These are phyloP conservation scores for Atalantia buxifolia DNA, from an alignment of 345 rosid genomes.

Conservation along the genomic window DNA sequence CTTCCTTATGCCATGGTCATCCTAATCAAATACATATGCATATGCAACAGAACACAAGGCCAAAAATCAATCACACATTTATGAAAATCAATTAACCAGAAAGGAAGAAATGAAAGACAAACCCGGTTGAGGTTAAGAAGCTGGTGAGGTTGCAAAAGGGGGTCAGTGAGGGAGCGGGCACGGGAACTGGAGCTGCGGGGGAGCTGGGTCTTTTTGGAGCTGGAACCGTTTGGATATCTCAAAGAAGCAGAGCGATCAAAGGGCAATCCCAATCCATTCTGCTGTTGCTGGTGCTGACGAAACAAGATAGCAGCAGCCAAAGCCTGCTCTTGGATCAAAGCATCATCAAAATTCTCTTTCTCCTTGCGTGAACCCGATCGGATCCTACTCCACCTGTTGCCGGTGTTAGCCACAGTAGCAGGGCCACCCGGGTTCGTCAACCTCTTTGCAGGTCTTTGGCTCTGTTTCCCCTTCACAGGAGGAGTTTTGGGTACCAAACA, in stretches of 20 bases:
- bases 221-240: conserved; percentile 49
- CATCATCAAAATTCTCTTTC: conserved; percentile 57
- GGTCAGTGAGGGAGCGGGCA: conserved; percentile 84
- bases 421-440: conserved; percentile 22
- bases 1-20: not conserved
- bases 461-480: conserved; percentile 38
- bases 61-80: not conserved
- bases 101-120: not conserved
- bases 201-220: conserved; percentile 64
- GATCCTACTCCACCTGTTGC: conserved; percentile 51
- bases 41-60: not conserved
- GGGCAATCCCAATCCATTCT: conserved; percentile 40
- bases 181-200: conserved; percentile 90
- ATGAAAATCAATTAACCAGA: not conserved
- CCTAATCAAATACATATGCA: not conserved
- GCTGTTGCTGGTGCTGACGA: conserved; percentile 55
- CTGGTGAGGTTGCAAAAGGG: conserved; percentile 86
- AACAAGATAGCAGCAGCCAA: conserved; percentile 73
- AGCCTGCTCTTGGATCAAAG: conserved; percentile 67
- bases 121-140: conserved; percentile 85
- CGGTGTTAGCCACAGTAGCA: conserved; percentile 20
- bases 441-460: conserved; percentile 36
- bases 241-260: conserved; percentile 82
- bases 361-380: conserved; percentile 64
- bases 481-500: conserved; percentile 45